phyloP scores from a whole-genome alignment of 2,329 filamentous ascomycete genomes.

The Bipolaris gigantea region DNA sequence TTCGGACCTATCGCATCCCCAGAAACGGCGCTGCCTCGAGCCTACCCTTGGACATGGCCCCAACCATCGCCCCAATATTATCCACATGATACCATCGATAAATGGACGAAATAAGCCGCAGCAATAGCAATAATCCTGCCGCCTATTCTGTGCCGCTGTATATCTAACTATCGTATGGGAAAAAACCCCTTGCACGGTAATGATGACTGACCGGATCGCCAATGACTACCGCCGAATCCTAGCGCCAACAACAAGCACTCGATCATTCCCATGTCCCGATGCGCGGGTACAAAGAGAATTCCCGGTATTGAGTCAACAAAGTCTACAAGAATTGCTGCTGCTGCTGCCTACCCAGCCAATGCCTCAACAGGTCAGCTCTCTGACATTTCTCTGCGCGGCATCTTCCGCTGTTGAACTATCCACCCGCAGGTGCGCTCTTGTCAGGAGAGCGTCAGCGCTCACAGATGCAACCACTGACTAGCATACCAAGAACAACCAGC shows the following conservation, averaged over 20 bases:
- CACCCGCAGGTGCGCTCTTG: background rate
- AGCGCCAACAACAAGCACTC: background rate
- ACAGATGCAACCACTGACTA: background rate
- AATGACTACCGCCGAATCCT: background rate
- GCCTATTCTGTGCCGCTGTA: background rate
- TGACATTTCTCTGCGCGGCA: background rate
- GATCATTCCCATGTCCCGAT: background rate
- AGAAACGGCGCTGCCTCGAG: constrained; percentile 27
- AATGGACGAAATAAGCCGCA: background rate
- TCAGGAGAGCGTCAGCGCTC: background rate
- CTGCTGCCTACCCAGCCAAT: background rate
- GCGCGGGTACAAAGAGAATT: background rate
- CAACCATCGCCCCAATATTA: background rate
- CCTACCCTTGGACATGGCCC: constrained; percentile 6
- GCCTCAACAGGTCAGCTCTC: background rate
- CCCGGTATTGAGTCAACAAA: background rate
- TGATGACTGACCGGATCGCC: background rate
- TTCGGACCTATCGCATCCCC: constrained; percentile 28
- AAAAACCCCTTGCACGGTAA: background rate
- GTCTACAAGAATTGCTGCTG: background rate
- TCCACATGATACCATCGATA: background rate
- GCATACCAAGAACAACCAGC: too few species aligned
- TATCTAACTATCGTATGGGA: background rate
- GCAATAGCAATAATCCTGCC: background rate
- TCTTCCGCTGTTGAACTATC: background rate